These are phyloP conservation scores for Colletotrichum truncatum DNA, from an alignment of 2,329 filamentous ascomycete species.

Conservation along the genomic window DNA sequence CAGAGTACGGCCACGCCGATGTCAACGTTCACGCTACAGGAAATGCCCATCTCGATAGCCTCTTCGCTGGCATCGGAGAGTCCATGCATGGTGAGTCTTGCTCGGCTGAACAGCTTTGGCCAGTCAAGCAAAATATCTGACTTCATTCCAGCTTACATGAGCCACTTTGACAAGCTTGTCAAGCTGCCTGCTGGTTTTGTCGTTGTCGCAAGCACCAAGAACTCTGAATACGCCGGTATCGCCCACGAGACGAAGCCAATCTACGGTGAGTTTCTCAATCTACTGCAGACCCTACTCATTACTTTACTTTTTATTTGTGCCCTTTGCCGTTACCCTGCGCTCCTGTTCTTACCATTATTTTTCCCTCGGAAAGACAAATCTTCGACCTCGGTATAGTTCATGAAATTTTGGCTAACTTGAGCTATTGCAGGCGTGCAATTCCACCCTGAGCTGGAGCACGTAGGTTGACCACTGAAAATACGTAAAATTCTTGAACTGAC, in stretches of 20 bases:
- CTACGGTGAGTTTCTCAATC: constrained; percentile 59
- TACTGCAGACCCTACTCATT: no score
- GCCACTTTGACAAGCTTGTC: constrained; percentile 86
- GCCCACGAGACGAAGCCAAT: constrained; percentile 75
- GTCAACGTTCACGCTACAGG: constrained; percentile 68
- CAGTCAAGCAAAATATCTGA: neutral
- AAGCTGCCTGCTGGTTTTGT: constrained; percentile 78
- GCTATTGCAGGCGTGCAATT: constrained; percentile 74
- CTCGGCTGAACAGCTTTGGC: neutral
- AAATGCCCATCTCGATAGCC: constrained; percentile 73
- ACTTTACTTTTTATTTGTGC: no score
- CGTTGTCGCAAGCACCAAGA: constrained; percentile 77
- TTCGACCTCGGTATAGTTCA: no score
- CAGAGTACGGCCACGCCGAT: constrained; percentile 40
- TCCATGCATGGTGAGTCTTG: constrained; percentile 58
- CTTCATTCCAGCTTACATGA: constrained; percentile 74
- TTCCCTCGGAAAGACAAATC: no score
- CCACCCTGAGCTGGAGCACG: constrained; percentile 77
- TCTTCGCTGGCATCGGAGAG: constrained; percentile 80
- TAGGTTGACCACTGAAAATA: neutral
- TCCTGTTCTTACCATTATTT: no score
- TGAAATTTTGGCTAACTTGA: constrained; percentile 26
- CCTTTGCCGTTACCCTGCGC: neutral
- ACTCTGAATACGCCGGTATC: constrained; percentile 83
- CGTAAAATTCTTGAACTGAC: no score